Evolutionary conservation across 495 filamentous ascomycete species (phyloP).

Genomic region (Monascus purpureus): DNA sequence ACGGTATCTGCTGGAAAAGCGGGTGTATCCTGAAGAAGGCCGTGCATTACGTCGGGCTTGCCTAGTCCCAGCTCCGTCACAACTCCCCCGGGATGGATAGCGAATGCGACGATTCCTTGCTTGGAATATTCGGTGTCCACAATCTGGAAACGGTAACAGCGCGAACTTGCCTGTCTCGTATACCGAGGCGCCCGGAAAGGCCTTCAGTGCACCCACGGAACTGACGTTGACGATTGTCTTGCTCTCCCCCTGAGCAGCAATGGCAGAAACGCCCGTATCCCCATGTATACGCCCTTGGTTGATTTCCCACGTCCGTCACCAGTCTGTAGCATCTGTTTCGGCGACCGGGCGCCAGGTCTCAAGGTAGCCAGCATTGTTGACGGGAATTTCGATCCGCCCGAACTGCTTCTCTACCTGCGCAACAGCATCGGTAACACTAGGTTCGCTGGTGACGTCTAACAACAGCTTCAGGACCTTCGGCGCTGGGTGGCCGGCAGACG

Average conservation of each 20-base stretch:
- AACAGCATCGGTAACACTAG: conserved; percentile 19
- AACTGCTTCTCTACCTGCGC: conserved; percentile 13
- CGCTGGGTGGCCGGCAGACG: conserved; percentile 14
- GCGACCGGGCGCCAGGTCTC: conserved; percentile 18
- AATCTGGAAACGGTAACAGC: conserved; percentile 33
- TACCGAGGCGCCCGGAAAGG: conserved; percentile 13
- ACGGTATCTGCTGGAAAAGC: conserved; percentile 31
- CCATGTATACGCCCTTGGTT: conserved; percentile 32
- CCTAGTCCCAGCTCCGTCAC: conserved; percentile 27
- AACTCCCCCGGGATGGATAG: conserved; percentile 37
- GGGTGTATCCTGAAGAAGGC: conserved; percentile 27
- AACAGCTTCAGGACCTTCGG: conserved; percentile 27
- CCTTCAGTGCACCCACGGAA: conserved; percentile 25
- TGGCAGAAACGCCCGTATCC: conserved; percentile 21
- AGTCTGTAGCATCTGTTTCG: conserved; percentile 29
- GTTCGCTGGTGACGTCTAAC: conserved; percentile 27
- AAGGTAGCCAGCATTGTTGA: conserved; percentile 40
- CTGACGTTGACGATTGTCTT: conserved; percentile 35
- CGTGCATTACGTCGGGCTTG: conserved; percentile 6
- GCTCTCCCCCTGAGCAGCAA: conserved; percentile 2
- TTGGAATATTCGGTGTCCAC: conserved; percentile 19
- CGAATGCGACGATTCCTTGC: conserved; percentile 30
- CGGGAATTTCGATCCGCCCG: conserved; percentile 34
- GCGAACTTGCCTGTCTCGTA: conserved; percentile 38
- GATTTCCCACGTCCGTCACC: conserved; percentile 30